Evolutionary conservation across 129 eudicot genomes (phyloP).

Genomic region (Sambucus nigra): DNA sequence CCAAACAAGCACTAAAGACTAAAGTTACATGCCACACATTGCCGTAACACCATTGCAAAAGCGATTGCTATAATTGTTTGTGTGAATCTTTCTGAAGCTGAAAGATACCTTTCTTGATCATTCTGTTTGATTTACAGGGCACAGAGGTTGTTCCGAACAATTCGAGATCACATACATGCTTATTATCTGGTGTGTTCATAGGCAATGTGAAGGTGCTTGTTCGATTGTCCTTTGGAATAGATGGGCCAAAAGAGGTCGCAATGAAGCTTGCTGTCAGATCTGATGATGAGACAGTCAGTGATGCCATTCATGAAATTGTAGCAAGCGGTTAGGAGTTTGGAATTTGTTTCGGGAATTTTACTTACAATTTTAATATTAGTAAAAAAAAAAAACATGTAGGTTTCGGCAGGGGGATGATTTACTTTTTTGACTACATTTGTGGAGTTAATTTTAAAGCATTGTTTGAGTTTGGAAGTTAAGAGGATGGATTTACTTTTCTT

Average conservation of each 20-base stretch:
- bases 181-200: constrained; percentile 76
- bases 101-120: not conserved
- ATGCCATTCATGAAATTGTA: constrained; percentile 80
- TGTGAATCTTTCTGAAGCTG: not conserved
- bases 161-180: constrained; percentile 84
- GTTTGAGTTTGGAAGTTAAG: not conserved
- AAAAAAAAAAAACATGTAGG: not conserved
- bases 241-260: constrained; percentile 67
- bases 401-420: not conserved
- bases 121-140: constrained; percentile 49
- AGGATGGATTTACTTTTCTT: not conserved
- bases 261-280: constrained; percentile 94
- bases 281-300: constrained; percentile 72
- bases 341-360: not conserved
- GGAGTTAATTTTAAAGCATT: not conserved
- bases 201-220: constrained; percentile 85
- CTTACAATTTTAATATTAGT: not conserved
- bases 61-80: too few relatives aligned
- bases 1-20: too few relatives aligned
- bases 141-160: constrained; percentile 74
- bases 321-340: constrained; percentile 46
- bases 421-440: not conserved
- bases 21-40: too few relatives aligned
- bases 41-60: too few relatives aligned
- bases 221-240: constrained; percentile 70